phyloP scores from a whole-genome alignment of 441 rosid genomes.

The Codiaeum variegatum region DNA sequence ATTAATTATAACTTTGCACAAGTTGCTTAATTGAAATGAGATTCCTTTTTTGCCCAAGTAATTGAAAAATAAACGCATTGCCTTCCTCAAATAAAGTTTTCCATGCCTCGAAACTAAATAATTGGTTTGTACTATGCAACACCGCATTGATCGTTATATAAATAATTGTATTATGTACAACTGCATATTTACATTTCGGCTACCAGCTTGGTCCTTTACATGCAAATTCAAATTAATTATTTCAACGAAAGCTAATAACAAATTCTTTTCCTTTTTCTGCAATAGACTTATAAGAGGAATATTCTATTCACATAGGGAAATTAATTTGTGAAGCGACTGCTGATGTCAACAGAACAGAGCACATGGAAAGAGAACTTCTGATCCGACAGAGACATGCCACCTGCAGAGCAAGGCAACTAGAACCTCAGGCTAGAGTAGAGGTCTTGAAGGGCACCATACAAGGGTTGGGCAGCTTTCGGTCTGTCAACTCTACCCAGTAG shows the following conservation, averaged over 20 bases:
- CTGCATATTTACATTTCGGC: background rate
- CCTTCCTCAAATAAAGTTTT: too few species aligned
- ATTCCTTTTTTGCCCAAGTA: too few species aligned
- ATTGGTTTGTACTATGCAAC: too few species aligned
- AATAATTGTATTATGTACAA: too few species aligned
- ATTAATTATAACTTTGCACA: too few species aligned
- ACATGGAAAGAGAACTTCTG: background rate
- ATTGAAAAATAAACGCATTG: too few species aligned
- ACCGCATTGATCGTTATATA: too few species aligned
- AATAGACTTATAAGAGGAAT: too few species aligned
- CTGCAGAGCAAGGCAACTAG: constrained; percentile 17
- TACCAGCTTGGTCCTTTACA: background rate
- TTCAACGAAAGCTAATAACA: background rate
- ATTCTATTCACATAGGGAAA: background rate
- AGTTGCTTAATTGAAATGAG: constrained; percentile 8
- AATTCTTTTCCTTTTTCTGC: background rate
- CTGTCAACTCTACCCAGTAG: constrained; percentile 72
- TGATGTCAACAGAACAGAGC: background rate
- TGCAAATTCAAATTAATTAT: background rate
- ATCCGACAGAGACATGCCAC: background rate
- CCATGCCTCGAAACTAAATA: too few species aligned
- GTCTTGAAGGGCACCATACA: constrained; percentile 60
- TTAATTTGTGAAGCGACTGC: background rate
- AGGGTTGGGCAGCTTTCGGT: constrained; percentile 88
- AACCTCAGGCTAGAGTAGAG: constrained; percentile 50